Base-by-base conservation (phyloP, 495 filamentous ascomycete species). In the Xylaria grammica region DNA sequence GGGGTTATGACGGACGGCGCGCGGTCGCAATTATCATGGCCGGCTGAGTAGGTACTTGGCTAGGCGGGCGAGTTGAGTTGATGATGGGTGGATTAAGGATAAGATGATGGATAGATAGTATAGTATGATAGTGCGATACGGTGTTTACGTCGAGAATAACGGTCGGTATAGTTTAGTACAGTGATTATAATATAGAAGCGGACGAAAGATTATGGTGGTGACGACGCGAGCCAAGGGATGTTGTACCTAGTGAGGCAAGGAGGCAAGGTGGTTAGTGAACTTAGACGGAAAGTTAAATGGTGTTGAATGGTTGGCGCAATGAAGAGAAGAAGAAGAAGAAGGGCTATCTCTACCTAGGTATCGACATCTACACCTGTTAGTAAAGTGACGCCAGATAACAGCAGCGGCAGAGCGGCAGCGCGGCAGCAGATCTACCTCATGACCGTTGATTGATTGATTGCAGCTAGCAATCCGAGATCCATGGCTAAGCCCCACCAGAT, bases 331-430 rank as follows among this genome's bases (percentile, higher is more conserved):
- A 36, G 34, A n/a, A n/a, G n/a, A n/a, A n/a, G n/a, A n/a, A n/a
- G n/a, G n/a, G n/a, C n/a, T n/a, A n/a, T n/a, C n/a, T n/a, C n/a
- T n/a, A n/a, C n/a, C n/a, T n/a, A n/a, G n/a, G n/a, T n/a, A n/a
- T n/a, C n/a, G 40, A 6, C 17, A 42, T 3, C 40, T 42, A 42
- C 40, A 36, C 7, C 40, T 3, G 40, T 15, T 7, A n/a, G n/a
- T n/a, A n/a, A n/a, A n/a, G n/a, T 52, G 45, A 52, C 60, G 50
- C 60, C 34, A 51, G 44, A 51, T 60, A 42, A 20, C 56, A 45
- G 30, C 24, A 54, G 30, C 17, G 40, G 3, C 4, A 26, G n/a
- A n/a, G n/a, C n/a, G n/a, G n/a, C n/a, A n/a, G n/a, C n/a, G n/a
- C n/a, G n/a, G 38, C 52, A 40, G 52, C 52, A 54, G 52, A 54